Base-by-base conservation (phyloP, 23 red algal species). In the Gracilariopsis chorda region DNA sequence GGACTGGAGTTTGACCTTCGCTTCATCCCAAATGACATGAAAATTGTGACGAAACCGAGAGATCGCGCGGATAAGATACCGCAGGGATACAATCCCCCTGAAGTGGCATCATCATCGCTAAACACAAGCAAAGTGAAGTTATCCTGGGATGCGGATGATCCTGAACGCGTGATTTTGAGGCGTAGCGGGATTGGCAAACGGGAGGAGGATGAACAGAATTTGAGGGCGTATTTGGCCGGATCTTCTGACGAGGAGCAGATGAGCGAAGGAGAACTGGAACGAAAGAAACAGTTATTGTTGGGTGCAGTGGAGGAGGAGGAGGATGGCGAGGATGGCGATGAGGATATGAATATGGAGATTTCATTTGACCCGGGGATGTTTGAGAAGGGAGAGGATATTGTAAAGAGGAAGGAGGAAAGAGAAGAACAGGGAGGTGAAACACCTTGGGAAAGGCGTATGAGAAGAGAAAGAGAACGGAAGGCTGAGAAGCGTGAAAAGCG, bases 141-240 rank as follows among this genome's bases (percentile, higher is more conserved):
- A 43, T 81, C 88, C 16, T 99, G 97, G 97, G 97, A 99, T 87
- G 91, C 77, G 1, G 97, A 95, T 57, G 93, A 94, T 40, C 92
- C 85, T 23, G 57, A 80, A 58, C 77, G 97, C 16, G 43, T 87
- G 19, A 82, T 94, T 43, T 72, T 96, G 82, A 95, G 90, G 67
- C 87, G 69, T 82, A 83, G 88, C 24, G 40, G 52, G 17, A 58
- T 99, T 1, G 88, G 82, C 12, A 92, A 93, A 67, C 80, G 90
- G 39, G 97, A 99, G 44, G 52, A 93, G 39, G 69, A 83, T 27
- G 97, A 96, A 13, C 90, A 99, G 25, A 92, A 99, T 83, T 82
- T 99, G 11, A 94, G 82, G 59, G 92, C 97, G 14, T 99, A 99
- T 76, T 34, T 99, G 21, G 97, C 97, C 3, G 68, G 48, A 20